Percentiles rank a stretch among this genome's conserved stretches.
phyloP scores from a whole-genome alignment of 2,329 filamentous ascomycete genomes.

The Acephala macrosclerotiorum region DNA sequence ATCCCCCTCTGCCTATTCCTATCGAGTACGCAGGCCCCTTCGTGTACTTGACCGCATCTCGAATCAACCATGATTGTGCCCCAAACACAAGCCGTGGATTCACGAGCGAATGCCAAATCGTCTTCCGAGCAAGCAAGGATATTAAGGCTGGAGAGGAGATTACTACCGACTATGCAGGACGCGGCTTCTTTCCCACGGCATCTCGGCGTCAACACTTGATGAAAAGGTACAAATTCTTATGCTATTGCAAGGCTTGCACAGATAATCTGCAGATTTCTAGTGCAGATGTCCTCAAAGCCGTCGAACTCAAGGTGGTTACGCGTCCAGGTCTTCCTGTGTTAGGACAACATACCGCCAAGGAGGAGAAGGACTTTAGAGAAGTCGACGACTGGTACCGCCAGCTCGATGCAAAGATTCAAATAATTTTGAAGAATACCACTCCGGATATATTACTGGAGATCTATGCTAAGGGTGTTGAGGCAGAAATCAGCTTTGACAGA shows the following conservation, averaged over 20 bases:
- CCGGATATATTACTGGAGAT: too few species aligned
- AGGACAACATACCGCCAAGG: too few species aligned
- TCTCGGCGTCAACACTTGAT: not conserved
- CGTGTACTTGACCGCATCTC: slow-evolving; percentile 9
- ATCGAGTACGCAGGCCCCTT: not conserved
- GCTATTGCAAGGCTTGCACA: not conserved
- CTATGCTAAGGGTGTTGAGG: too few species aligned
- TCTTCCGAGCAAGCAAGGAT: slow-evolving; percentile 8
- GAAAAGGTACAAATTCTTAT: not conserved
- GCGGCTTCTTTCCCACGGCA: not conserved
- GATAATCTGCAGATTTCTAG: not conserved
- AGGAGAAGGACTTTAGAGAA: too few species aligned
- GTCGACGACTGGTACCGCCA: too few species aligned
- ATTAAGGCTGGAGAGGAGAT: slow-evolving; percentile 19
- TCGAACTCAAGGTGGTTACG: too few species aligned
- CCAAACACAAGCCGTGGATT: slow-evolving; percentile 13
- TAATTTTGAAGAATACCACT: too few species aligned
- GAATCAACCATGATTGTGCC: slow-evolving; percentile 21
- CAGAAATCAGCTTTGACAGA: too few species aligned
- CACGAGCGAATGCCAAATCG: not conserved
- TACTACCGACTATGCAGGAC: not conserved
- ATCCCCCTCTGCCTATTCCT: not conserved
- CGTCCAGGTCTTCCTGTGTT: too few species aligned
- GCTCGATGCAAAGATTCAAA: too few species aligned
- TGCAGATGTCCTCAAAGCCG: too few species aligned